Percentiles rank a stretch among this genome's conserved stretches.
Conservation (phyloP, 106 monocot species). For the Allium sativum region DNA sequence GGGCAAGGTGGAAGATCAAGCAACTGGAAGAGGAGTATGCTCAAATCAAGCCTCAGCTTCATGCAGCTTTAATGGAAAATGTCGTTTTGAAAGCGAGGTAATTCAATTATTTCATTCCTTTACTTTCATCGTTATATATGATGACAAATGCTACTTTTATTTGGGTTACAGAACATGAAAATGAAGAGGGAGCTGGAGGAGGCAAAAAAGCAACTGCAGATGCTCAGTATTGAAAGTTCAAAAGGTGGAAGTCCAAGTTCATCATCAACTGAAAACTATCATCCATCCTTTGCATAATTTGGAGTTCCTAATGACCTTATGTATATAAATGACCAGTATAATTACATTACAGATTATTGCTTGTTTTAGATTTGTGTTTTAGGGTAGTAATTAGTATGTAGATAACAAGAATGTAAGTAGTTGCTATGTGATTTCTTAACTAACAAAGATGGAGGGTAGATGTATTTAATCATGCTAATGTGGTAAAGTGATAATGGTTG, state of each 20-base stretch:
- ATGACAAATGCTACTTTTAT: neutral
- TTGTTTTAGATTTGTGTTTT: no score
- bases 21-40: constrained; percentile 43
- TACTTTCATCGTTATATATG: neutral
- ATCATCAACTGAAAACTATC: constrained; percentile 7
- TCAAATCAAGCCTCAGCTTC: constrained; percentile 27
- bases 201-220: constrained; percentile 31
- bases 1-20: constrained; percentile 58
- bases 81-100: constrained; percentile 52
- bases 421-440: no score
- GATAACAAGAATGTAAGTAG: no score
- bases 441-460: no score
- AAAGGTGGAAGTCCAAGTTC: constrained; percentile 10
- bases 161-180: constrained; percentile 26
- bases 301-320: constrained; percentile 7
- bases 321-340: constrained; percentile 9
- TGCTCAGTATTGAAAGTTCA: neutral
- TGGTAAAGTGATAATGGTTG: no score
- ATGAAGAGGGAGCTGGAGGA: constrained; percentile 25
- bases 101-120: neutral
- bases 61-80: constrained; percentile 34
- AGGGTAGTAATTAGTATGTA: no score
- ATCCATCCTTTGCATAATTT: neutral
- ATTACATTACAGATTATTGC: no score
- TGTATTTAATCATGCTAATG: no score